phyloP scores from a whole-genome alignment of 768 basidiomycete species.

The Paxillus involutus region DNA sequence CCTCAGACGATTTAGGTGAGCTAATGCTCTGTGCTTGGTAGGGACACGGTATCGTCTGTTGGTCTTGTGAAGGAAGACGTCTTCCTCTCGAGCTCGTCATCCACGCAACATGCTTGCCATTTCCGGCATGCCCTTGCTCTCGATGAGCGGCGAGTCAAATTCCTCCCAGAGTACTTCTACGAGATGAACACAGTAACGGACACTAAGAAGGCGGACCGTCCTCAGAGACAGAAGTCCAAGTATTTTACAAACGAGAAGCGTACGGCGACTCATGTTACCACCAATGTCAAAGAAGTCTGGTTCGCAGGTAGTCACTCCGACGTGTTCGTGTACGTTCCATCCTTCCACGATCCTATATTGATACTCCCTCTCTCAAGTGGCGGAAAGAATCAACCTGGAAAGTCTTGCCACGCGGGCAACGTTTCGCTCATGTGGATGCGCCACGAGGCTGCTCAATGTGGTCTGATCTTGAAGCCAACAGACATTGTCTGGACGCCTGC shows the following conservation, averaged over 20 bases:
- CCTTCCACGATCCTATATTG: neutral
- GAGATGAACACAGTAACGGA: no score
- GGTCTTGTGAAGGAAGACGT: conserved; percentile 47
- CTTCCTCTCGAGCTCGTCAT: conserved; percentile 52
- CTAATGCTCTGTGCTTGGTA: conserved; percentile 15
- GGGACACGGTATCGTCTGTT: conserved; percentile 68
- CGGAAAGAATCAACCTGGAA: conserved; percentile 7
- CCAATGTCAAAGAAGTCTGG: no score
- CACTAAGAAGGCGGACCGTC: no score
- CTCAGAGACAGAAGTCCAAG: no score
- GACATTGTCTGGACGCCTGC: conserved; percentile 18
- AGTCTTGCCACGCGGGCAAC: no score
- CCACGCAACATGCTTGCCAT: conserved; percentile 50
- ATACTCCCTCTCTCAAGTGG: conserved; percentile 7
- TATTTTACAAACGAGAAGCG: no score
- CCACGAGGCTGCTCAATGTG: conserved; percentile 22
- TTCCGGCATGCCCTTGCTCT: conserved; percentile 57
- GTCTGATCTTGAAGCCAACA: conserved; percentile 21
- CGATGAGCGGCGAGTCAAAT: no score
- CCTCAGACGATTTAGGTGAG: no score
- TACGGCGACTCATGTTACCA: no score
- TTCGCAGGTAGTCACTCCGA: no score
- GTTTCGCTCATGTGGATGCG: no score
- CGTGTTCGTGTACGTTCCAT: neutral
- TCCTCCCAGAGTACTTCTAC: no score